Conservation (phyloP, 257 asterid genomes). For the Ilex aquifolium region DNA sequence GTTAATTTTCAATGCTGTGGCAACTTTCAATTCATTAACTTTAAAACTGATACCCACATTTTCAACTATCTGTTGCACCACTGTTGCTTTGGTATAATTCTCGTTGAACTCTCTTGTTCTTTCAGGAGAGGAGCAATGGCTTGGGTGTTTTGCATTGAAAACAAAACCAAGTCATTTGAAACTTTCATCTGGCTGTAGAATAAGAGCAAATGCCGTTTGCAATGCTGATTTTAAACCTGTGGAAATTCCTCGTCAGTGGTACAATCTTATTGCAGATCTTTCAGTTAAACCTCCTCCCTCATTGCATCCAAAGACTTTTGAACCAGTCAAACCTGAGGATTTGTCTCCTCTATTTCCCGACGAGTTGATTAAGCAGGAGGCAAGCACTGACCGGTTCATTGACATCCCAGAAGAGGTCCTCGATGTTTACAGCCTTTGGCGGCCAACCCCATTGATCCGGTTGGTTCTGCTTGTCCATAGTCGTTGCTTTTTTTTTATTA, state of each 20-base stretch:
- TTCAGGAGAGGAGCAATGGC: conserved; percentile 27
- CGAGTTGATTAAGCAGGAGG: conserved; percentile 76
- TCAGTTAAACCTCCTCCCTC: conserved; percentile 81
- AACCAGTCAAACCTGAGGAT: conserved; percentile 72
- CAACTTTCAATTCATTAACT: too few species aligned
- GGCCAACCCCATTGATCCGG: conserved; percentile 96
- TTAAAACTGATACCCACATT: too few species aligned
- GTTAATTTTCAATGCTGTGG: too few species aligned
- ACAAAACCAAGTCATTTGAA: conserved; percentile 22
- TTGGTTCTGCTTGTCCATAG: conserved; percentile 16
- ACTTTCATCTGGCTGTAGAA: conserved; percentile 23
- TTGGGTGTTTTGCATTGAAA: conserved; percentile 20
- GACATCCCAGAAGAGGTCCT: conserved; percentile 82
- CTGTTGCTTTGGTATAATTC: not conserved
- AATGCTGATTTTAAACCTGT: conserved; percentile 23
- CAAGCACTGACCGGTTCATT: conserved; percentile 43
- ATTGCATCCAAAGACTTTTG: conserved; percentile 64
- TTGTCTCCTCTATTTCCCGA: conserved; percentile 71
- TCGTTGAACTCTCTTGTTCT: not conserved
- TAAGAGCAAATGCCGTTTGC: conserved; percentile 17
- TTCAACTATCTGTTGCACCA: too few species aligned
- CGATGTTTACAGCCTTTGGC: conserved; percentile 85
- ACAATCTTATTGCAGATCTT: conserved; percentile 75
- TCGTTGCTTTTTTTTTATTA: not conserved
- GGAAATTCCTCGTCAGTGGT: conserved; percentile 74